Conservation (phyloP, 441 rosid genomes). For the Jatropha multifida region DNA sequence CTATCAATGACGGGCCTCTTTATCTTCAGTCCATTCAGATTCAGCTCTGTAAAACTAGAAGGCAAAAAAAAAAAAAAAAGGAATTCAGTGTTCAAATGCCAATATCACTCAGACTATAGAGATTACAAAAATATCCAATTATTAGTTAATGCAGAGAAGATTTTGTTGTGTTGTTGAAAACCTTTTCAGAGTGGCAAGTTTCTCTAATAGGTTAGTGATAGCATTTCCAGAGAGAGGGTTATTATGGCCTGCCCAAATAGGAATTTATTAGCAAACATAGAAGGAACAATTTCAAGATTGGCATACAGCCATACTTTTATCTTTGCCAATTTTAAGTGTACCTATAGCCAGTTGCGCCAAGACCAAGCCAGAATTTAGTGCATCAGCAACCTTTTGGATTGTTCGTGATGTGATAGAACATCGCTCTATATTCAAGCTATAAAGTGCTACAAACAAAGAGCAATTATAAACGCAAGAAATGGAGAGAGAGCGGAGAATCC, state of each 20-base stretch:
- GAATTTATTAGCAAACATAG: conserved; percentile 16
- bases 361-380: conserved; percentile 55
- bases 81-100: neutral
- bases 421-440: conserved; percentile 76
- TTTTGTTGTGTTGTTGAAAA: conserved; percentile 26
- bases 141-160: conserved; percentile 8
- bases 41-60: conserved; percentile 77
- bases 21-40: conserved; percentile 76
- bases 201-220: conserved; percentile 57
- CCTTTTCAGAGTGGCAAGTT: conserved; percentile 70
- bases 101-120: neutral
- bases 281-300: conserved; percentile 10
- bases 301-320: conserved; percentile 8
- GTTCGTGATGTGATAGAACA: conserved; percentile 95
- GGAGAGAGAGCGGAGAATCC: neutral
- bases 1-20: conserved; percentile 59
- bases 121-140: neutral
- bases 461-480: conserved; percentile 12
- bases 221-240: conserved; percentile 66
- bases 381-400: conserved; percentile 75
- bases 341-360: conserved; percentile 87
- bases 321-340: conserved; percentile 28
- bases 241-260: conserved; percentile 62
- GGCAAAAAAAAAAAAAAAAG: conserved; percentile 6
- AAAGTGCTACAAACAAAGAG: conserved; percentile 56